Percentiles rank a stretch among this genome's conserved stretches.
Evolutionary conservation across 306 rosid genomes (phyloP).

Genomic region (Malus asiatica): DNA sequence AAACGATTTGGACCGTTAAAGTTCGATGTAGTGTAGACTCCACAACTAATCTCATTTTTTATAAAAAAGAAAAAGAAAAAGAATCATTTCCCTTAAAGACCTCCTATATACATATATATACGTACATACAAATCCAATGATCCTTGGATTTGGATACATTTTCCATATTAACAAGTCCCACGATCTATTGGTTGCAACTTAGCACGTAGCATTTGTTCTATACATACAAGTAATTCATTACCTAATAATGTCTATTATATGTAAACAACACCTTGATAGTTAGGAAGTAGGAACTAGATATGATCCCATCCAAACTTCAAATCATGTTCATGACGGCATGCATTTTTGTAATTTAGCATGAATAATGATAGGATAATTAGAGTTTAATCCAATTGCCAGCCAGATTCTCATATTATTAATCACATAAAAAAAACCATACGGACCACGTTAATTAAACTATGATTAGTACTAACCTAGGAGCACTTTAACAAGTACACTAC

Average conservation of each 20-base stretch:
- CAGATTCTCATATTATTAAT: not conserved
- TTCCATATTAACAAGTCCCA: not conserved
- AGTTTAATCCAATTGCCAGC: not conserved
- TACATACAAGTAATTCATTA: not conserved
- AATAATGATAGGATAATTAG: not conserved
- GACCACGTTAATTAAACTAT: conserved; percentile 2
- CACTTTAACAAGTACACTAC: conserved; percentile 5
- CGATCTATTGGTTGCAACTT: not conserved
- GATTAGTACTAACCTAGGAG: conserved; percentile 3
- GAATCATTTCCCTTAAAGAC: no score
- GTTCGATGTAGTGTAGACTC: no score
- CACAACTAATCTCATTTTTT: no score
- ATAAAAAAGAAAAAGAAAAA: no score
- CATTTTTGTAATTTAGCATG: not conserved
- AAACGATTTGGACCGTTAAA: no score
- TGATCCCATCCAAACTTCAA: not conserved
- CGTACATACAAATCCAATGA: no score
- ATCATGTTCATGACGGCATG: not conserved
- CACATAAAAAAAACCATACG: not conserved
- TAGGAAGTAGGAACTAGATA: not conserved
- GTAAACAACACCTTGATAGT: not conserved
- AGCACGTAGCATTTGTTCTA: not conserved
- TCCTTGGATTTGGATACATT: not conserved
- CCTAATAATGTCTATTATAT: not conserved
- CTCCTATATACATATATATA: no score